A percentile compares a stretch with the other conserved stretches of the same genome.
These are phyloP conservation scores for Plasmodium chabaudi DNA, from an alignment of 169 alveolate genomes.

Conservation along the genomic window DNA sequence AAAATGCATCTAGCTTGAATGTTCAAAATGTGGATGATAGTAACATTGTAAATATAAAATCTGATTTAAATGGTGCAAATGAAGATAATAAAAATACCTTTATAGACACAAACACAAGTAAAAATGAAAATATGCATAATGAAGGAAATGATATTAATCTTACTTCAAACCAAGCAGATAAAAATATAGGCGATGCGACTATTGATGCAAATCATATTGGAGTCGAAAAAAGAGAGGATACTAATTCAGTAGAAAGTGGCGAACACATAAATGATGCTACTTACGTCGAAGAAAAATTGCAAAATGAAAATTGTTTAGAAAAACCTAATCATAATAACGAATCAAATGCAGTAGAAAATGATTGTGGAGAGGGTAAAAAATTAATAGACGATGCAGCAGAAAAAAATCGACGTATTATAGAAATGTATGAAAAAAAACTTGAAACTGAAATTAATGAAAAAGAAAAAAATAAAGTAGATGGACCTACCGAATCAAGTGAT, in stretches of 20 bases:
- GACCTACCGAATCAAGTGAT: not conserved
- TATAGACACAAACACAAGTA: too few species aligned
- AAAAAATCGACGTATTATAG: constrained; percentile 4
- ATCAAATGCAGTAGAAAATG: not conserved
- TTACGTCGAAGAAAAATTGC: too few species aligned
- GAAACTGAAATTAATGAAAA: not conserved
- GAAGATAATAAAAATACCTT: too few species aligned
- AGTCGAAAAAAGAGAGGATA: not conserved
- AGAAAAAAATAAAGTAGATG: not conserved
- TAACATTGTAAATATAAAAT: too few species aligned
- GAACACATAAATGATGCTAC: not conserved
- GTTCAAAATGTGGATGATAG: too few species aligned
- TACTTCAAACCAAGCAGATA: too few species aligned
- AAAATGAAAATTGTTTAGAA: not conserved
- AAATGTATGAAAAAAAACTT: constrained; percentile 13
- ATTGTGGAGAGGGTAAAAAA: not conserved
- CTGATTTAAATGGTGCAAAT: too few species aligned
- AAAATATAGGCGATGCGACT: too few species aligned
- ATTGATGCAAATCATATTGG: too few species aligned
- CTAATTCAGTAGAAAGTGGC: not conserved
- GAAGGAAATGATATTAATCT: too few species aligned
- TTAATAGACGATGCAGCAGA: not conserved
- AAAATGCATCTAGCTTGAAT: too few species aligned
- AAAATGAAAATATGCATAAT: too few species aligned
- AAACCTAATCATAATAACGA: not conserved